Conservation (phyloP, 2,329 filamentous ascomycete species). For the Sporothrix pseudoabietina region DNA sequence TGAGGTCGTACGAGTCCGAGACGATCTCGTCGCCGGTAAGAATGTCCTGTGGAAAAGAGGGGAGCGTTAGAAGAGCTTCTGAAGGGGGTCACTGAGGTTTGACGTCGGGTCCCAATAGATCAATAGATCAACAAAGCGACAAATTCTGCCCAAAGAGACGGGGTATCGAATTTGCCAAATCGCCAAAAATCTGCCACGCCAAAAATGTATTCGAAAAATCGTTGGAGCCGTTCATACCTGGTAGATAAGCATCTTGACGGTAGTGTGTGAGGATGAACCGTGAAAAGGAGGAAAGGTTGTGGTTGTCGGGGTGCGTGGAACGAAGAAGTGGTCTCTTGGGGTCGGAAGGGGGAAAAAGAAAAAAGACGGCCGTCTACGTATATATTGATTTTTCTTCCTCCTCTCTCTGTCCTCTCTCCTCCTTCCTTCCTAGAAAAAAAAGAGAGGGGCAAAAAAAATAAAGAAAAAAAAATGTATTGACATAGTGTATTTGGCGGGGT, state of each 20-base stretch:
- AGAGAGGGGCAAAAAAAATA: constrained; percentile 32
- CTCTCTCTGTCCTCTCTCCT: neutral
- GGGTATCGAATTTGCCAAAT: neutral
- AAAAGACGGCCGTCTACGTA: constrained; percentile 16
- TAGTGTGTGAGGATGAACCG: constrained; percentile 36
- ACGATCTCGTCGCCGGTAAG: constrained; percentile 91
- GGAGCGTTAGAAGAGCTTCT: neutral
- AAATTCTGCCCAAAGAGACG: neutral
- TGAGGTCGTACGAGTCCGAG: constrained; percentile 89
- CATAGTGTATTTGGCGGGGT: constrained; percentile 26
- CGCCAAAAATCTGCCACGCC: neutral
- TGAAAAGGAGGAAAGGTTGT: constrained; percentile 1
- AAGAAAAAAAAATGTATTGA: constrained; percentile 26
- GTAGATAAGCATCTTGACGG: constrained; percentile 73
- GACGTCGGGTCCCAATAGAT: neutral
- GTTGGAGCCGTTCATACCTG: constrained; percentile 53
- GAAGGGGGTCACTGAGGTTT: neutral
- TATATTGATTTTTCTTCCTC: constrained; percentile 25
- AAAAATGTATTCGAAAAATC: neutral
- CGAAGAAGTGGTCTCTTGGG: neutral
- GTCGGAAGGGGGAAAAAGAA: constrained; percentile 31
- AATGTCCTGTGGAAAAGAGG: constrained; percentile 68
- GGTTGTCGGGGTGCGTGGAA: neutral
- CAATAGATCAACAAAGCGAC: neutral
- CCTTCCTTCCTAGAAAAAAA: constrained; percentile 24